Conservation (phyloP, 306 rosid genomes). For the Canavalia gladiata region DNA sequence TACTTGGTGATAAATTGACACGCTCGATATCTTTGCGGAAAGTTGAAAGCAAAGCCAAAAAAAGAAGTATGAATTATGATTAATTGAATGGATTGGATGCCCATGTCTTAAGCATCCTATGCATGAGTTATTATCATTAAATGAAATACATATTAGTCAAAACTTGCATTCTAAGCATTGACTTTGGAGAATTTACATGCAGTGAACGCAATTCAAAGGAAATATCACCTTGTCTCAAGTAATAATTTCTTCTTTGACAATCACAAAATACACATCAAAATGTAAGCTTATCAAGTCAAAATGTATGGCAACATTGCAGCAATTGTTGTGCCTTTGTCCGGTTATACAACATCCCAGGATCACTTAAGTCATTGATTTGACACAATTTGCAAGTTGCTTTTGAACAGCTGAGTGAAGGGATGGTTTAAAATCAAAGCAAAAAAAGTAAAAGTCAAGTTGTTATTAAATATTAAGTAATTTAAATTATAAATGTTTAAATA, state of each 20-base stretch:
- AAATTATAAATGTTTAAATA: too few relatives aligned
- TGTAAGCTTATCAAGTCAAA: neutral
- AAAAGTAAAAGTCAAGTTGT: too few relatives aligned
- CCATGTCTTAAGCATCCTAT: slow-evolving; percentile 51
- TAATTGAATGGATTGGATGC: slow-evolving; percentile 40
- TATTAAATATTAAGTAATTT: too few relatives aligned
- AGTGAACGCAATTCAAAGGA: neutral
- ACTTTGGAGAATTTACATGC: neutral
- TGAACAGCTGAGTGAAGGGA: too few relatives aligned
- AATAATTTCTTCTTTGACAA: neutral
- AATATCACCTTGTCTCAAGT: neutral
- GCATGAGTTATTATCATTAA: slow-evolving; percentile 32
- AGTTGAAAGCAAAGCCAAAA: slow-evolving; percentile 60
- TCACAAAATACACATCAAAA: neutral
- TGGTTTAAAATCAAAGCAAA: too few relatives aligned
- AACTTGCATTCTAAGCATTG: slow-evolving; percentile 58
- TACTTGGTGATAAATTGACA: neutral
- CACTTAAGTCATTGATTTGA: neutral
- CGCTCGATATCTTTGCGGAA: neutral
- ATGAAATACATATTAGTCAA: neutral
- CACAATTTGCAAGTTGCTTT: too few relatives aligned
- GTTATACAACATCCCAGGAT: too few relatives aligned
- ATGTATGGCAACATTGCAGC: neutral
- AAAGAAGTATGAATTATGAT: slow-evolving; percentile 36
- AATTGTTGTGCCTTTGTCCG: neutral